phyloP scores from a whole-genome alignment of 768 basidiomycete genomes.

The Kwoniella newhampshirensis region DNA sequence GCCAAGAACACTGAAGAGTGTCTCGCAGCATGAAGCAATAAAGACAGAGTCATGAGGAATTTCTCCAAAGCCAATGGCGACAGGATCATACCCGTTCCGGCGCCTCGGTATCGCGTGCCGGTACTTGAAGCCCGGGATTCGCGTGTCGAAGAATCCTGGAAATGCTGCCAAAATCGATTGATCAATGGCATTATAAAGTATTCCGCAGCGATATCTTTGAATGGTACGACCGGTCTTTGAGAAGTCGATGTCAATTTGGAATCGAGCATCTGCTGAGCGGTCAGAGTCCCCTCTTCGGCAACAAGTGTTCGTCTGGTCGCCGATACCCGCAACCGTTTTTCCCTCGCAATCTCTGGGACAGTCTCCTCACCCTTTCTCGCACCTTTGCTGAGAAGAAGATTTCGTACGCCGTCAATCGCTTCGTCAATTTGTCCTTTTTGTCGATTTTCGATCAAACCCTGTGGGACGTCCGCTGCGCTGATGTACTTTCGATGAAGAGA shows the following conservation, averaged over 20 bases:
- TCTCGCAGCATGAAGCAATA: constrained; percentile 78
- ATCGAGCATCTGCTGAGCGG: constrained; percentile 25
- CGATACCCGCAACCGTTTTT: constrained; percentile 70
- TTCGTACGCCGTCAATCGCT: constrained; percentile 66
- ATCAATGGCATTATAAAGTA: constrained; percentile 85
- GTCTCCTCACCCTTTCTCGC: constrained; percentile 61
- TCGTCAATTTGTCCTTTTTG: constrained; percentile 57
- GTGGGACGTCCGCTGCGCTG: constrained; percentile 52
- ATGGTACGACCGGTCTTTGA: constrained; percentile 49
- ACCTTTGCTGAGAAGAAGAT: constrained; percentile 64
- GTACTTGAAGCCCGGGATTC: constrained; percentile 62
- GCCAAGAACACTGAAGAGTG: constrained; percentile 78
- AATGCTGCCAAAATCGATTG: constrained; percentile 92
- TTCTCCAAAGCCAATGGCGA: constrained; percentile 74
- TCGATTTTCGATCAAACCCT: constrained; percentile 1
- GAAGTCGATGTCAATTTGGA: background rate
- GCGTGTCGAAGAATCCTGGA: constrained; percentile 76
- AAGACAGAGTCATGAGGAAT: constrained; percentile 70
- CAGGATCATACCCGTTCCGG: constrained; percentile 79
- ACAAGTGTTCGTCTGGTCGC: constrained; percentile 21
- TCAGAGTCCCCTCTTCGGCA: constrained; percentile 29
- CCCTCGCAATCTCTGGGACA: constrained; percentile 66
- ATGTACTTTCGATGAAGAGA: constrained; percentile 70
- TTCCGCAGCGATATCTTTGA: constrained; percentile 71
- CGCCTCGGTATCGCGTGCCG: constrained; percentile 60